Evolutionary conservation across 2,329 filamentous ascomycete genomes (phyloP).

Genomic region (Alternaria sp.): DNA sequence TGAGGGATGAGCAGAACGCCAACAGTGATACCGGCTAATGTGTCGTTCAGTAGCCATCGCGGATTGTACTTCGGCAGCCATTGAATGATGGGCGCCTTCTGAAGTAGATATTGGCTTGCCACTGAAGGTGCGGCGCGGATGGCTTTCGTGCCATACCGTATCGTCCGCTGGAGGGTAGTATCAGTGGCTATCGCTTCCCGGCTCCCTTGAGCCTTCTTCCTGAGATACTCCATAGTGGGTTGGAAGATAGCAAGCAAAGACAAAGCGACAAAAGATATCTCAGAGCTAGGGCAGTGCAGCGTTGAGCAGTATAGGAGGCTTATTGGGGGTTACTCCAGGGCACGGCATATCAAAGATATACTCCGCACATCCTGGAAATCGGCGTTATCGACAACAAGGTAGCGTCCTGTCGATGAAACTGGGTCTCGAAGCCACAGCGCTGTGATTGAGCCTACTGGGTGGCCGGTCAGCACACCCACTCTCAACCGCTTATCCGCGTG

Average conservation of each 20-base stretch:
- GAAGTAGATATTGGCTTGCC: conserved; percentile 61
- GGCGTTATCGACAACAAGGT: conserved; percentile 2
- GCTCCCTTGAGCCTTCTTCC: conserved; percentile 17
- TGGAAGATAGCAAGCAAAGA: not conserved
- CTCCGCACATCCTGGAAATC: not conserved
- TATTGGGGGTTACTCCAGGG: not conserved
- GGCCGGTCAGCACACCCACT: conserved; percentile 23
- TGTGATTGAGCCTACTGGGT: conserved; percentile 22
- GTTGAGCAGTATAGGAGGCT: not conserved
- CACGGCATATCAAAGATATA: conserved; percentile 11
- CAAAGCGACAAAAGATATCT: not conserved
- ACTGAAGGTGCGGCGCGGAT: conserved; percentile 57
- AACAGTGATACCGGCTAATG: conserved; percentile 70
- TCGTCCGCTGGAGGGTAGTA: conserved; percentile 35
- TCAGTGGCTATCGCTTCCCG: conserved; percentile 32
- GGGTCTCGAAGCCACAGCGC: conserved; percentile 5
- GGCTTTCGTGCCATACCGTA: conserved; percentile 40
- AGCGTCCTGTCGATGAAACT: conserved; percentile 1
- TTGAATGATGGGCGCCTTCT: conserved; percentile 67
- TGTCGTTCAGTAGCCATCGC: conserved; percentile 67
- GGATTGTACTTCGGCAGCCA: conserved; percentile 69
- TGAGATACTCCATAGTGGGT: conserved; percentile 32
- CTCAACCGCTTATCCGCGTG: conserved; percentile 7
- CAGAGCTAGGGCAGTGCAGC: not conserved
- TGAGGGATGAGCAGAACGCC: conserved; percentile 87